Base-by-base conservation (phyloP, 2,329 filamentous ascomycete species). In the Colletotrichum sp. region DNA sequence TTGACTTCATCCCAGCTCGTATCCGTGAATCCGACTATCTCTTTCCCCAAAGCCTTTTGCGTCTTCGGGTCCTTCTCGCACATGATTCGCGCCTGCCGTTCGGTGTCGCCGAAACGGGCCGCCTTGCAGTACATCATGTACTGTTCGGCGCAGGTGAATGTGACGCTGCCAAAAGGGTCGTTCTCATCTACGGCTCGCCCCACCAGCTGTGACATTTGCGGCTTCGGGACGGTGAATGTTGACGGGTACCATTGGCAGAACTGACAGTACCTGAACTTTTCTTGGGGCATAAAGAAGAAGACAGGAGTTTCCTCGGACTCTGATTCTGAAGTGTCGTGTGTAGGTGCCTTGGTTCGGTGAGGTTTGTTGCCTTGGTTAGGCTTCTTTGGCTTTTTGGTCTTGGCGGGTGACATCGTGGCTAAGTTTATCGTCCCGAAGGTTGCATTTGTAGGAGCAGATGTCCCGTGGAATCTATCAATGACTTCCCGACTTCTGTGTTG, bases 91-190 rank as follows among this genome's bases (percentile, higher is more conserved):
- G 70, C 67, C 64, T 81, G 79, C 4, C 79, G 75, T 6, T 68
- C 72, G 18, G 34, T 65, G 78, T 86, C 84, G 71, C 77, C 64
- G 76, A 86, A 86, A 8, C 80, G 80, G 12, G 79, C 80, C 8
- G 85, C 84, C 79, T 86, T 86, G 81, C 83, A 84, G 77, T 82
- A 86, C 85, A 85, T 86, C 84, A 86, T 86, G 78, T 85, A 86
- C 72, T 86, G 84, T 77, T 86, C 85, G 7, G 82, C 82, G 68
- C 82, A 84, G 71, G 74, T 78, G 78, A 86, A 85, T 5, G 77
- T 79, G 69, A 84, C 79, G 64, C 66, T 69, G 7, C 67, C 67
- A 5, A 71, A 65, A 8, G 77, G 73, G 52, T 78, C 63, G 48
- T 55, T 18, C 10, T 67, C 71, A 65, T 79, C 77, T 21, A 80